phyloP scores from a whole-genome alignment of 495 filamentous ascomycete species.

The Clavariopsis aquatica region DNA sequence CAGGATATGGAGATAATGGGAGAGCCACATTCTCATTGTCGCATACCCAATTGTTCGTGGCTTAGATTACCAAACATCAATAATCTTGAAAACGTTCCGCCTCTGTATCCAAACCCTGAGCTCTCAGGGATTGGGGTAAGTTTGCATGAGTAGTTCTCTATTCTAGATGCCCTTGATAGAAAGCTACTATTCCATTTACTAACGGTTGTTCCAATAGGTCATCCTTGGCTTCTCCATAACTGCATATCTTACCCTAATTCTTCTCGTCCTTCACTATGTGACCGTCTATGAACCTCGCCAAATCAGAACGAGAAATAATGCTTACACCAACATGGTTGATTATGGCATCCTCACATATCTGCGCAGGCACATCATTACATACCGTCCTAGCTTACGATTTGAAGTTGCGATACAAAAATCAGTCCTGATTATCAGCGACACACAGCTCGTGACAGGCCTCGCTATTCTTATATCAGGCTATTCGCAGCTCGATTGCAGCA shows the following conservation, averaged over 20 bases:
- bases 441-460: conserved; percentile 14
- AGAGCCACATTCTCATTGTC: conserved; percentile 2
- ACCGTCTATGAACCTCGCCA: conserved; percentile 15
- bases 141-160: background rate
- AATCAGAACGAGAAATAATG: conserved; percentile 1
- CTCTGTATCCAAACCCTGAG: conserved; percentile 19
- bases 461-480: conserved; percentile 16
- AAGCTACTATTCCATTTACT: background rate
- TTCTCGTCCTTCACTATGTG: conserved; percentile 27
- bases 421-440: conserved; percentile 10
- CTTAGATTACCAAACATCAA: conserved; percentile 7
- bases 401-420: conserved; percentile 28
- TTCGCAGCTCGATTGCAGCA: conserved; percentile 10
- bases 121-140: conserved; percentile 26
- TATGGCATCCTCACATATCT: conserved; percentile 12
- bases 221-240: conserved; percentile 34
- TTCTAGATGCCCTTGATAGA: background rate
- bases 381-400: conserved; percentile 16
- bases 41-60: conserved; percentile 17
- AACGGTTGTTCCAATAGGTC: background rate
- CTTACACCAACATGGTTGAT: conserved; percentile 18
- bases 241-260: conserved; percentile 25
- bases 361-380: conserved; percentile 7
- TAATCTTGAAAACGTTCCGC: conserved; percentile 2
- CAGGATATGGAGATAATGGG: background rate